phyloP scores from a whole-genome alignment of 2,329 filamentous ascomycete species.

The Zymoseptoria tritici region DNA sequence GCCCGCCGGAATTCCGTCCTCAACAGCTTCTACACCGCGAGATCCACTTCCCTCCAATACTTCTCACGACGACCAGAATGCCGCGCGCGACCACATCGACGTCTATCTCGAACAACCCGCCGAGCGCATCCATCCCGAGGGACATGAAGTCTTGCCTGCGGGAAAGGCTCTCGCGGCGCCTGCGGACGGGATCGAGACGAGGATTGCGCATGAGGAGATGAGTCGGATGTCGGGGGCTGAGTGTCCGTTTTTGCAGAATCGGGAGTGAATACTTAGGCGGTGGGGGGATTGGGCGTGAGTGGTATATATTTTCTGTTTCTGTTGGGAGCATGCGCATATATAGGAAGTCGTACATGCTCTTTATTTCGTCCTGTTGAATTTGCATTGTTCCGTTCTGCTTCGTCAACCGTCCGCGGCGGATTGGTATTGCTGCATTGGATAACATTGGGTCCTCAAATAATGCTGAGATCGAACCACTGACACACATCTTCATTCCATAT shows the following conservation, averaged over 20 bases:
- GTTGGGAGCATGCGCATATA: no score
- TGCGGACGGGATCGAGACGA: slow-evolving; percentile 27
- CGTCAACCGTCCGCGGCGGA: not conserved
- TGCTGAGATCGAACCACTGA: not conserved
- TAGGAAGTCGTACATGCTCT: no score
- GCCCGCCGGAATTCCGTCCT: slow-evolving; percentile 7
- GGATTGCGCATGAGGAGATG: slow-evolving; percentile 34
- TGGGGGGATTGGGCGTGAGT: not conserved
- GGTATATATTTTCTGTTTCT: not conserved
- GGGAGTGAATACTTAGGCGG: no score
- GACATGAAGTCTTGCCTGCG: slow-evolving; percentile 23
- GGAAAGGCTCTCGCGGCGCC: slow-evolving; percentile 33
- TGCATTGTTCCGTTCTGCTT: not conserved
- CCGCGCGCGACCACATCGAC: slow-evolving; percentile 25
- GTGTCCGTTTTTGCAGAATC: slow-evolving; percentile 34
- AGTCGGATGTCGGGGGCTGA: slow-evolving; percentile 24
- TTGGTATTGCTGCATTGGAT: not conserved
- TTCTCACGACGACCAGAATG: slow-evolving; percentile 18
- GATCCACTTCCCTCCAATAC: slow-evolving; percentile 5
- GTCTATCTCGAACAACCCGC: slow-evolving; percentile 23
- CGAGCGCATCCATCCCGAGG: slow-evolving; percentile 29
- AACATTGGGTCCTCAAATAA: not conserved
- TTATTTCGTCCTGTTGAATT: no score
- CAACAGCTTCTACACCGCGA: slow-evolving; percentile 13
- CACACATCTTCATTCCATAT: not conserved